These are phyloP conservation scores for Tetrapisispora taiwanensis DNA, from an alignment of 805 yeast species.

Conservation along the genomic window DNA sequence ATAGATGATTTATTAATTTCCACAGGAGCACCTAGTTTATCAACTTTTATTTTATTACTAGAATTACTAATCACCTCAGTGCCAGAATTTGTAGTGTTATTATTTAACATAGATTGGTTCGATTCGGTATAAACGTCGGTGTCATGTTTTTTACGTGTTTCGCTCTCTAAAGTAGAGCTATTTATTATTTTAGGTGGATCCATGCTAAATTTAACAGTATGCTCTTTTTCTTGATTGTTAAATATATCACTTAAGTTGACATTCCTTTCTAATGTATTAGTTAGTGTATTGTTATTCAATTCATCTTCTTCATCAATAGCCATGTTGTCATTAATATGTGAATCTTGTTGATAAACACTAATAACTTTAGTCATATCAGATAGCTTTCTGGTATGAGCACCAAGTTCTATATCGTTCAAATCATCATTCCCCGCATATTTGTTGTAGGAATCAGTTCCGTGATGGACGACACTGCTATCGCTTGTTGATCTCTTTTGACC, in stretches of 20 bases:
- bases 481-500: constrained; percentile 12
- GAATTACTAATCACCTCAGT: too few relatives aligned
- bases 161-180: neutral
- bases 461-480: constrained; percentile 19
- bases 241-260: constrained; percentile 24
- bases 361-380: constrained; percentile 28
- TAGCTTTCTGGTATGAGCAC: constrained; percentile 10
- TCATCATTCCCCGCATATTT: neutral
- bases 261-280: constrained; percentile 1
- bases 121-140: too few relatives aligned
- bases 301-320: constrained; percentile 4
- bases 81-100: too few relatives aligned
- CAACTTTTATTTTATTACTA: too few relatives aligned
- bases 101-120: too few relatives aligned
- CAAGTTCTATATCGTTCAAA: neutral
- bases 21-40: neutral
- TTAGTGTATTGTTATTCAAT: neutral
- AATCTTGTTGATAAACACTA: constrained; percentile 20
- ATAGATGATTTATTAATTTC: neutral
- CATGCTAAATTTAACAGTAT: constrained; percentile 19
- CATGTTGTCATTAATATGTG: constrained; percentile 6
- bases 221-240: constrained; percentile 4
- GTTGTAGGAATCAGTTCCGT: constrained; percentile 5
- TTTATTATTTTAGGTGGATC: constrained; percentile 22
- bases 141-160: neutral